These are phyloP conservation scores for Pleurotus cornucopiae DNA, from an alignment of 768 basidiomycete genomes.

Conservation along the genomic window DNA sequence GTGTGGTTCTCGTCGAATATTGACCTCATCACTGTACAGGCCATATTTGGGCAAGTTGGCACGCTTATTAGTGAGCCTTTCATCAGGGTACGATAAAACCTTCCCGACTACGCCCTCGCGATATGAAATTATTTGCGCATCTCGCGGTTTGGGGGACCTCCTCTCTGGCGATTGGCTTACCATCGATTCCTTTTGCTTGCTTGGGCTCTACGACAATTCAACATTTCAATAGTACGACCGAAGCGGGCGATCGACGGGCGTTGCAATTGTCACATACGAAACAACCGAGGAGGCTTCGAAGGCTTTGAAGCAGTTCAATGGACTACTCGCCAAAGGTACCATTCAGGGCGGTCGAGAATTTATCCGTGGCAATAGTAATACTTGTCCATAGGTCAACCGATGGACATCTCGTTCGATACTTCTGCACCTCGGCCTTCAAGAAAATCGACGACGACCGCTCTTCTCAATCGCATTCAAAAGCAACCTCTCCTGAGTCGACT, in stretches of 20 bases:
- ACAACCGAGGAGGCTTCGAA: slow-evolving; percentile 72
- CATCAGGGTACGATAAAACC: slow-evolving; percentile 89
- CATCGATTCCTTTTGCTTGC: slow-evolving; percentile 25
- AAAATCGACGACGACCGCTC: slow-evolving; percentile 53
- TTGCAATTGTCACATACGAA: slow-evolving; percentile 77
- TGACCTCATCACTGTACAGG: slow-evolving; percentile 33
- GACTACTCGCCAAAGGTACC: slow-evolving; percentile 84
- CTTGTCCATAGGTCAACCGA: slow-evolving; percentile 61
- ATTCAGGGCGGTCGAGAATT: not conserved
- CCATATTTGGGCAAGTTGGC: slow-evolving; percentile 89
- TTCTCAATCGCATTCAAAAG: slow-evolving; percentile 75
- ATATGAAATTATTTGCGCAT: slow-evolving; percentile 41
- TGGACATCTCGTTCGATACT: slow-evolving; percentile 64
- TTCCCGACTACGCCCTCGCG: slow-evolving; percentile 52
- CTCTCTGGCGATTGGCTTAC: slow-evolving; percentile 33
- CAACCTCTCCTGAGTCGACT: slow-evolving; percentile 67
- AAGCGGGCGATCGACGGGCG: slow-evolving; percentile 87
- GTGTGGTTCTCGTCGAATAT: slow-evolving; percentile 5
- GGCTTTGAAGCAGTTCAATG: slow-evolving; percentile 83
- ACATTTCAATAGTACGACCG: slow-evolving; percentile 79
- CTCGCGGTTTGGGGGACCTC: slow-evolving; percentile 24
- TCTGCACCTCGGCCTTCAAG: slow-evolving; percentile 35
- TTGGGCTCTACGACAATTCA: slow-evolving; percentile 21
- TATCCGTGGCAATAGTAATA: not conserved
- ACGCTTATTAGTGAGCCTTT: slow-evolving; percentile 89